Evolutionary conservation across 306 rosid species (phyloP).

Genomic region (Quercus glauca): DNA sequence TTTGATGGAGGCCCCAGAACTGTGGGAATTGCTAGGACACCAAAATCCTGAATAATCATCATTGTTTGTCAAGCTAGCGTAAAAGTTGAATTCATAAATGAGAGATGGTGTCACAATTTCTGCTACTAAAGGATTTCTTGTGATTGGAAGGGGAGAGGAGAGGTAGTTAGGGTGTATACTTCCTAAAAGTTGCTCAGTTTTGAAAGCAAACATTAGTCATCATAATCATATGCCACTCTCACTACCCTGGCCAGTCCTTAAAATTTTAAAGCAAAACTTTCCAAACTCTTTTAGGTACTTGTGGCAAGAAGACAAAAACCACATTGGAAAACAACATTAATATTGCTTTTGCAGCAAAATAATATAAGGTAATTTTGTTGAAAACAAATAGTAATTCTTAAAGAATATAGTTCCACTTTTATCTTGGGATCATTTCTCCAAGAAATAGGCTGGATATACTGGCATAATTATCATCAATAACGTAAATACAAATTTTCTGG

Average conservation of each 20-base stretch:
- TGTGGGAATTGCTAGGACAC: slow-evolving; percentile 80
- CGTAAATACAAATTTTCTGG: too few relatives aligned
- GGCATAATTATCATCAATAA: background rate
- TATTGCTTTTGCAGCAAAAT: background rate
- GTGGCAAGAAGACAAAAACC: background rate
- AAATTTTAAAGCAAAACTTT: background rate
- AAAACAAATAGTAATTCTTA: too few relatives aligned
- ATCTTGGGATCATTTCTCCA: background rate
- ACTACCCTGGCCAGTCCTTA: background rate
- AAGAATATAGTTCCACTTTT: background rate
- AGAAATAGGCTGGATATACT: background rate
- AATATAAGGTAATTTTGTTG: background rate
- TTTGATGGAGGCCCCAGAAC: slow-evolving; percentile 88
- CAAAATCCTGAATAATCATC: slow-evolving; percentile 55
- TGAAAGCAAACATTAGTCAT: background rate
- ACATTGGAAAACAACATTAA: background rate
- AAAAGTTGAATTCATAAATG: background rate
- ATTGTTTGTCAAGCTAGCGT: background rate
- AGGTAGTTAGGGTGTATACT: background rate
- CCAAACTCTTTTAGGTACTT: background rate
- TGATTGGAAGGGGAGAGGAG: background rate
- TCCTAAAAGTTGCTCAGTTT: background rate
- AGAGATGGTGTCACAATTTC: background rate
- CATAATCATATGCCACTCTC: background rate
- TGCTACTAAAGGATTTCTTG: background rate